Base-by-base conservation (phyloP, 2,329 filamentous ascomycete genomes). In the Trichoderma sp. region DNA sequence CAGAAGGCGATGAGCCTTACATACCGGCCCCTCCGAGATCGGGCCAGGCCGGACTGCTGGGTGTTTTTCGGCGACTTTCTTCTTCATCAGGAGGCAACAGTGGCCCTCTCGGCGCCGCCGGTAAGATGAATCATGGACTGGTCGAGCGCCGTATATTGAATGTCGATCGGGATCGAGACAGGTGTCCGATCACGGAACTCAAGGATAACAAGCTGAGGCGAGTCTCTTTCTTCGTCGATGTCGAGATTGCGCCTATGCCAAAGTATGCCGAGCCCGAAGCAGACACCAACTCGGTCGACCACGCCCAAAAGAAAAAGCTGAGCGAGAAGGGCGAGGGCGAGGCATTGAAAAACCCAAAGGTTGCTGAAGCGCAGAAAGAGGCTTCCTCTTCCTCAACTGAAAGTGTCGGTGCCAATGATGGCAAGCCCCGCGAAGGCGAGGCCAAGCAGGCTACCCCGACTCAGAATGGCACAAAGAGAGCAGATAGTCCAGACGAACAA, bases 171-270 rank as follows among this genome's bases (percentile, higher is more conserved):
- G 87, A 91, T 75, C 89, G 96, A 55, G 91, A 95, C 78, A 86
- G 96, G 74, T 97, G 94, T 79, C 87, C 89, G 28, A 89, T 98
- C 34, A 84, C 88, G 5, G 95, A 97, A 75, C 85, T 99, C 61
- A 91, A 94, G 75, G 89, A 91, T 77, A 88, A 89, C 63, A 97
- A 96, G 79, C 82, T 99, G 72, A 89, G 94, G 68, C 90, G 94
- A 68, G 96, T 99, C 0, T 93, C 95, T 0, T 99, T 99, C 78
- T 97, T 93, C 76, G 96, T 99, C 3, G 96, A 99, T 78, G 95
- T 99, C 5, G 96, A 99, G 80, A 97, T 99, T 78, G 95, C 95
- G 3, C 93, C 94, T 0, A 90, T 93, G 78, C 93, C 95, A 28
- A 91, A 89, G 76, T 96, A 97, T 76, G 82, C 85, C 15, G 93